Conservation (phyloP, 805 yeast genomes). For the Metschnikowia dekortorum region DNA sequence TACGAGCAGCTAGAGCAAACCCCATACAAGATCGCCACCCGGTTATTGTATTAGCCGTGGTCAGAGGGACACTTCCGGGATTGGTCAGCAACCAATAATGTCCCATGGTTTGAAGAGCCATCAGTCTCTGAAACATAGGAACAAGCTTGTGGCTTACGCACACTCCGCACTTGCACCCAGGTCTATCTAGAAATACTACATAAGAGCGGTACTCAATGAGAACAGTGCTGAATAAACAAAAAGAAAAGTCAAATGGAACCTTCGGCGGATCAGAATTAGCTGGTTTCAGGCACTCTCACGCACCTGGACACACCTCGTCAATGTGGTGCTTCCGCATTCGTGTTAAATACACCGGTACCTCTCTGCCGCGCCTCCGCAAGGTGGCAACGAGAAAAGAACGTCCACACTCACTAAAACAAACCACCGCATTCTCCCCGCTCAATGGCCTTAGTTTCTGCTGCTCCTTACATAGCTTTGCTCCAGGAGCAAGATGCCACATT, state of each 20-base stretch:
- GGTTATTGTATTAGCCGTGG: slow-evolving; percentile 66
- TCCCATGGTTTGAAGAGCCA: no score
- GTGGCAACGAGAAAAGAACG: slow-evolving; percentile 5
- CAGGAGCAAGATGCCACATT: slow-evolving; percentile 74
- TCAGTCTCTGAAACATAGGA: background rate
- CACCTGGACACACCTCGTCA: no score
- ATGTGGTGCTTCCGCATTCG: background rate
- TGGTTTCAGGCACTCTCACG: no score
- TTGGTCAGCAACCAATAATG: background rate
- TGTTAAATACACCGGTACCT: background rate
- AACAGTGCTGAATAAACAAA: no score
- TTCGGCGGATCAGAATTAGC: no score
- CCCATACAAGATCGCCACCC: slow-evolving; percentile 84
- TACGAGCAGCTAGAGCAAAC: slow-evolving; percentile 85
- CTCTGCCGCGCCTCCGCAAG: slow-evolving; percentile 3
- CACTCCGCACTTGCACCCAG: no score
- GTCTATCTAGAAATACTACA: no score
- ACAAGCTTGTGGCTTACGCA: no score
- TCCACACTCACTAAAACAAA: background rate
- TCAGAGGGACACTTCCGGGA: no score
- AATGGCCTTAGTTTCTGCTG: slow-evolving; percentile 76
- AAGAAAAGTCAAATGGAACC: background rate
- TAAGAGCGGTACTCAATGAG: no score
- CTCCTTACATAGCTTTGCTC: slow-evolving; percentile 85
- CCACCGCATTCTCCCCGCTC: background rate